phyloP scores from a whole-genome alignment of 805 yeast genomes.

The Wickerhamia fluorescens region DNA sequence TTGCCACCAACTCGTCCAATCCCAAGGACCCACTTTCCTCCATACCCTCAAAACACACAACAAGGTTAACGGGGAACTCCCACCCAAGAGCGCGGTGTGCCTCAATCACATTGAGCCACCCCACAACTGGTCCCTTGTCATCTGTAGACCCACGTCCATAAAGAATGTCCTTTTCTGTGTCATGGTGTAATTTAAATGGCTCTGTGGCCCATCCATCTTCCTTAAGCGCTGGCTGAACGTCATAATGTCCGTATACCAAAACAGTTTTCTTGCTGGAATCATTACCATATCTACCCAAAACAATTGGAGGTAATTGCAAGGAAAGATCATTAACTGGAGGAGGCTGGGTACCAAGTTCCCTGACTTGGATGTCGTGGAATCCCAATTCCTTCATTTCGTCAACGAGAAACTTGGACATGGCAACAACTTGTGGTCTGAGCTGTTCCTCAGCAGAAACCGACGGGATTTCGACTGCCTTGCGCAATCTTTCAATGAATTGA shows the following conservation, averaged over 20 bases:
- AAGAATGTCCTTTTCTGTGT: conserved; percentile 58
- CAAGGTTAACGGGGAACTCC: conserved; percentile 88
- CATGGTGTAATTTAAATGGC: conserved; percentile 67
- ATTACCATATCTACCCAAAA: conserved; percentile 79
- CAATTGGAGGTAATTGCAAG: conserved; percentile 85
- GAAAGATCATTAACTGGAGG: conserved; percentile 71
- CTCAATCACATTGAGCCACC: conserved; percentile 90
- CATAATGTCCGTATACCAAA: conserved; percentile 93
- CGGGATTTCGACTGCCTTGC: conserved; percentile 87
- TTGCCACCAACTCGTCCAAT: conserved; percentile 71
- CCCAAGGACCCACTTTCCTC: conserved; percentile 97
- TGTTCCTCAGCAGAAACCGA: conserved; percentile 90
- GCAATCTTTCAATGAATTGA: conserved; percentile 60
- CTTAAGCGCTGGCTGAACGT: conserved; percentile 89
- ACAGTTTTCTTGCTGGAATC: conserved; percentile 84
- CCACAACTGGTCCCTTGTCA: conserved; percentile 96
- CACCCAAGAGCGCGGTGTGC: conserved; percentile 81
- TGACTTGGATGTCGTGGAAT: conserved; percentile 74
- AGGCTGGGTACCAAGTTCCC: conserved; percentile 83
- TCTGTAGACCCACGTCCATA: conserved; percentile 95
- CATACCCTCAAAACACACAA: conserved; percentile 97
- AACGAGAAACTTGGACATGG: conserved; percentile 80
- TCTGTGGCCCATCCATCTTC: conserved; percentile 97
- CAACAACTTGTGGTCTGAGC: conserved; percentile 81
- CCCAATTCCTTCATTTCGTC: conserved; percentile 66